Evolutionary conservation across 495 filamentous ascomycete species (phyloP).

Genomic region (Schizothecium vesticola): DNA sequence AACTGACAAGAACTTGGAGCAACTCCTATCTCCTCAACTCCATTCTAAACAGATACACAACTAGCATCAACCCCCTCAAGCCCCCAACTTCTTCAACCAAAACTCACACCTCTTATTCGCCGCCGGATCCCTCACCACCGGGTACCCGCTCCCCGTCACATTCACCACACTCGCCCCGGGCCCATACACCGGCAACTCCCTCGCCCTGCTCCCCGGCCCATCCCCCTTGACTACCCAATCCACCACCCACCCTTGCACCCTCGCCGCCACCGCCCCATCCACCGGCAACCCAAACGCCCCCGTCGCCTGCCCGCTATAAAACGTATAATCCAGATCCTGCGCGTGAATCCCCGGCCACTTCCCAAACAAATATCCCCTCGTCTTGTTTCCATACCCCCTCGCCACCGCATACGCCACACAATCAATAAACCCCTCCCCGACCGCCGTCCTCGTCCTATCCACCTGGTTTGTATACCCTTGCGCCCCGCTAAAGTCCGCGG

Average conservation of each 20-base stretch:
- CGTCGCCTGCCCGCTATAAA: neutral
- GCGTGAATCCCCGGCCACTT: conserved; percentile 12
- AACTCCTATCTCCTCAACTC: too few species aligned
- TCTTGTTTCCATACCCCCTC: conserved; percentile 2
- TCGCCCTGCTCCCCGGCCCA: neutral
- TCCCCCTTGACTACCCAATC: neutral
- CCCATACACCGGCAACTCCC: conserved; percentile 1
- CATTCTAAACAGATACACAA: too few species aligned
- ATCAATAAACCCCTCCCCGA: conserved; percentile 1
- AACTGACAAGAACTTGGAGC: too few species aligned
- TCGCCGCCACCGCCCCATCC: neutral
- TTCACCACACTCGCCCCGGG: neutral
- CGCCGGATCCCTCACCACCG: conserved; percentile 9
- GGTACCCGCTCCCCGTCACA: neutral
- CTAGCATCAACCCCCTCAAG: neutral
- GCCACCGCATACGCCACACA: conserved; percentile 3
- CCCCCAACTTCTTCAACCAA: conserved; percentile 1
- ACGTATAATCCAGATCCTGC: conserved; percentile 9
- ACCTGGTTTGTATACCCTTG: conserved; percentile 7
- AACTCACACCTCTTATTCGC: conserved; percentile 5
- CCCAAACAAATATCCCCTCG: conserved; percentile 1
- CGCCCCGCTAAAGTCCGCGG: conserved; percentile 1
- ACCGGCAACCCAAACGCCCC: neutral
- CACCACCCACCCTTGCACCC: conserved; percentile 5
- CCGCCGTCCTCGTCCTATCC: neutral